Percentiles rank a stretch among this genome's conserved stretches.
Conservation (phyloP, 192 early-diverging fungal genomes). For the Podila verticillata region DNA sequence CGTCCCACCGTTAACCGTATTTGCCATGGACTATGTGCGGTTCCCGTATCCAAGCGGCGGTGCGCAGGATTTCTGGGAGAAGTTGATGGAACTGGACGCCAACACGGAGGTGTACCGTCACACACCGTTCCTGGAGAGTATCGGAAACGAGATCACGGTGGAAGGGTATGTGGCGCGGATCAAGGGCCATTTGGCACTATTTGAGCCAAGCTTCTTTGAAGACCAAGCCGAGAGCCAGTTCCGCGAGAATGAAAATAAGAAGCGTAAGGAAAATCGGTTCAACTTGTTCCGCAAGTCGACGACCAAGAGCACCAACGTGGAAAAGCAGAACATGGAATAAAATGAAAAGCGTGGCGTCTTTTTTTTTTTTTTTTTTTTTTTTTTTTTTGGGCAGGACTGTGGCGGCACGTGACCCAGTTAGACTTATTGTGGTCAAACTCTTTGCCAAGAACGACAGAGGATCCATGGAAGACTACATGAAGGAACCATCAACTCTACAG, state of each 20-base stretch:
- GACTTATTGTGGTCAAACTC: too few relatives aligned
- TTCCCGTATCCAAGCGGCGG: conserved; percentile 41
- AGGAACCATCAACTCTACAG: too few relatives aligned
- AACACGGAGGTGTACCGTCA: conserved; percentile 37
- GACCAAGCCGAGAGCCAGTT: conserved; percentile 44
- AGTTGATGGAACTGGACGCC: conserved; percentile 44
- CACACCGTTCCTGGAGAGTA: conserved; percentile 36
- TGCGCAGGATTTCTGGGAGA: conserved; percentile 44
- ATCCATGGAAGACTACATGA: too few relatives aligned
- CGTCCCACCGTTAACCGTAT: conserved; percentile 25
- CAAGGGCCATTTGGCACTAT: conserved; percentile 37
- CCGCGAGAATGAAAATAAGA: conserved; percentile 37
- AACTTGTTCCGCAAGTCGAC: conserved; percentile 28
- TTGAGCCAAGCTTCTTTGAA: conserved; percentile 43
- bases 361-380: not conserved
- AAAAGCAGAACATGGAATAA: not conserved
- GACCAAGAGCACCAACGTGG: not conserved
- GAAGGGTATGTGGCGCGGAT: conserved; percentile 44
- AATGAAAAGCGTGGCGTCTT: not conserved
- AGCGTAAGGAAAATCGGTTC: conserved; percentile 35
- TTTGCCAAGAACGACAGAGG: too few relatives aligned
- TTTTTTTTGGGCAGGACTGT: conserved; percentile 8
- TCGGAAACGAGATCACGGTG: conserved; percentile 30
- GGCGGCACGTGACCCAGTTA: conserved; percentile 34
- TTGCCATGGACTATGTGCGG: conserved; percentile 47